phyloP scores from a whole-genome alignment of 495 filamentous ascomycete species.

The Letharia columbiana region DNA sequence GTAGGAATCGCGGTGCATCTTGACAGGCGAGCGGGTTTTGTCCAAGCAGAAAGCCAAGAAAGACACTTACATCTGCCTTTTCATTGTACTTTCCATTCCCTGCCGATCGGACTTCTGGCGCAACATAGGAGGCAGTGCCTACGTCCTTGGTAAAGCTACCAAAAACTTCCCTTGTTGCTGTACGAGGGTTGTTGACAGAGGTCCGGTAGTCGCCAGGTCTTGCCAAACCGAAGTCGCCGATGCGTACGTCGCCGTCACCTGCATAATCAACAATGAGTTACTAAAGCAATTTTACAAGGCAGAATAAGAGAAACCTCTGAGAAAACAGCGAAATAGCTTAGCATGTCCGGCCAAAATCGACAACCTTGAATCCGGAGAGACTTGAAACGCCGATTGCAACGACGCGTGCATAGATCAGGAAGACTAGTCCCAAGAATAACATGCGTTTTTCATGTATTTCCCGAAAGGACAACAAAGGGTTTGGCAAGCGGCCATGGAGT shows the following conservation, averaged over 20 bases:
- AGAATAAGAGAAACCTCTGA: too few species aligned
- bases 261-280: background rate
- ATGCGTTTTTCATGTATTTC: background rate
- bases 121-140: conserved; percentile 91
- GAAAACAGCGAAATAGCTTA: background rate
- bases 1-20: background rate
- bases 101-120: conserved; percentile 73
- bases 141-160: conserved; percentile 73
- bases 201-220: conserved; percentile 70
- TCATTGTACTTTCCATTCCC: conserved; percentile 72
- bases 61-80: conserved; percentile 59
- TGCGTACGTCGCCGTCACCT: conserved; percentile 75
- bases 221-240: conserved; percentile 93
- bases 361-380: background rate
- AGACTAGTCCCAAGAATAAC: background rate
- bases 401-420: background rate
- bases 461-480: background rate
- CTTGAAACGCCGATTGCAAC: background rate
- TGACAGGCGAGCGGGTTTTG: background rate
- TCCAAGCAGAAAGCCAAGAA: background rate
- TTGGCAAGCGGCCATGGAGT: background rate
- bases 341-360: background rate
- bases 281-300: background rate
- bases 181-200: conserved; percentile 23
- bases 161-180: conserved; percentile 36